Base-by-base conservation (phyloP, 2,329 filamentous ascomycete species). In the Exophiala sp. region DNA sequence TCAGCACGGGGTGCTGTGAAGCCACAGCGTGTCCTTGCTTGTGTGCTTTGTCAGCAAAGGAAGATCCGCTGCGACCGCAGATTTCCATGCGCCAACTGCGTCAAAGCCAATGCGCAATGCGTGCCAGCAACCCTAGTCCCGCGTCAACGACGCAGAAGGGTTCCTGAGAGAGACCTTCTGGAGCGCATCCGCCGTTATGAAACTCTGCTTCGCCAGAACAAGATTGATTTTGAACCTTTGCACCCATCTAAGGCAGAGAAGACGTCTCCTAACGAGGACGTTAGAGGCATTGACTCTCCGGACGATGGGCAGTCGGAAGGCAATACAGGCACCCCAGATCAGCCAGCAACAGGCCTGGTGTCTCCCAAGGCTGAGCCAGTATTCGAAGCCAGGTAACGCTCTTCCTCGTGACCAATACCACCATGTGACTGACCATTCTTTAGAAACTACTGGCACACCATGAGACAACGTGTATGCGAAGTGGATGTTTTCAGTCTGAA, bases 11-110 rank as follows among this genome's bases (percentile, higher is more conserved):
- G 5, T 12, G 14, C 32, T n/a, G 18, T 11, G 16, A 70, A 69
- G 57, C 59, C 68, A 20, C 69, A 69, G 50, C 69, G 73, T n/a
- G 65, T 76, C 11, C 72, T 78, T 32, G 74, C 80, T 35, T 92
- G 88, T 64, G 78, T 89, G 11, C 76, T 85, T 16, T 92, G 88
- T 65, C 87, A 91, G 66, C 86, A 88, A 67, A 82, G 86, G 57
- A 90, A 90, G 68, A 80, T 90, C 38, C 84, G 84, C 54, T 90
- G 87, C 69, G 84, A 89, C 69, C 86, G 86, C 69, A 82, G 79
- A 63, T 85, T 84, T 69, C 87, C 87, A 12, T 90, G 87, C 66
- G 76, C 80, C 62, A 86, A 86, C 69, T 89, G 87, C 65, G 73
- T 82, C 66, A 85, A 80, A 69, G 78, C 81, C 48, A 72, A 76